A percentile compares a stretch with the other conserved stretches of the same genome.
Conservation (phyloP, 139 green algal species). For the Micromonas commoda region DNA sequence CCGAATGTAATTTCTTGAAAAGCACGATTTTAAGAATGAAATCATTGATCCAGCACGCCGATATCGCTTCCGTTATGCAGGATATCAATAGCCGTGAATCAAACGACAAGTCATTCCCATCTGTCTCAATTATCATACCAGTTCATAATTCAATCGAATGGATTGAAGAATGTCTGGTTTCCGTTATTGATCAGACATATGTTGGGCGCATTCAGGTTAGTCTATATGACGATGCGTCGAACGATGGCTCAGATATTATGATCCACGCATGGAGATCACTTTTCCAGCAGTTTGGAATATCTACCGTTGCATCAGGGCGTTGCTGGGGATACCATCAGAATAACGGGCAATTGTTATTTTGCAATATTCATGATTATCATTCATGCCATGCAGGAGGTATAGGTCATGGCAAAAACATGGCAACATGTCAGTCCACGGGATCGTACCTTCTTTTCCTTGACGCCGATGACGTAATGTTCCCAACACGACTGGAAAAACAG, state of each 20-base stretch:
- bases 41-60: too few relatives aligned
- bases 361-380: not conserved
- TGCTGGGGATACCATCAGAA: not conserved
- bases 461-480: slow-evolving; percentile 21
- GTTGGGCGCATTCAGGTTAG: slow-evolving; percentile 6
- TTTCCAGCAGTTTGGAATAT: too few relatives aligned
- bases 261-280: too few relatives aligned
- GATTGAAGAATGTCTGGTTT: slow-evolving; percentile 17
- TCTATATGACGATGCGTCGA: slow-evolving; percentile 18
- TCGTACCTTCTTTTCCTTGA: slow-evolving; percentile 21
- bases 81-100: too few relatives aligned
- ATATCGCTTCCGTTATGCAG: too few relatives aligned
- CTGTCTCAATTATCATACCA: slow-evolving; percentile 14
- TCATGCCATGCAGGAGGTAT: not conserved
- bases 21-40: too few relatives aligned
- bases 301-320: not conserved
- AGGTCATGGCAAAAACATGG: slow-evolving; percentile 9
- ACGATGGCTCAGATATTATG: slow-evolving; percentile 6
- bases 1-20: too few relatives aligned
- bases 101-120: not conserved
- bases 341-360: not conserved
- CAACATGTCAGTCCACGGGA: not conserved
- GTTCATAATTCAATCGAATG: slow-evolving; percentile 19
- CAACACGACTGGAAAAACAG: not conserved
- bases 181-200: slow-evolving; percentile 14